Evolutionary conservation across 2,329 filamentous ascomycete genomes (phyloP).

Genomic region (Exophiala sideris): DNA sequence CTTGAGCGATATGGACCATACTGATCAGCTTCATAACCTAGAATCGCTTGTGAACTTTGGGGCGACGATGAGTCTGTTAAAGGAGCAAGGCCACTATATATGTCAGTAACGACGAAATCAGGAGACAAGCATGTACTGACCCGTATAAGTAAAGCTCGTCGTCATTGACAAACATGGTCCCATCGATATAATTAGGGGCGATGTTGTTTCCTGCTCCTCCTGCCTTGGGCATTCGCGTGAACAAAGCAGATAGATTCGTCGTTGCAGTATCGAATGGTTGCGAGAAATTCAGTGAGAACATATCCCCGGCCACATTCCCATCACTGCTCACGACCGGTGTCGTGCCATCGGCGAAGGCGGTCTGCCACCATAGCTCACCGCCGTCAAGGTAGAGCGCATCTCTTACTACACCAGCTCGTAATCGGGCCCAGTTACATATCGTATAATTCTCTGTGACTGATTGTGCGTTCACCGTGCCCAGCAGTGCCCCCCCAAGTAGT

Average conservation of each 20-base stretch:
- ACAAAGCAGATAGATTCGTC: slow-evolving; percentile 56
- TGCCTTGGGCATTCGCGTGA: slow-evolving; percentile 50
- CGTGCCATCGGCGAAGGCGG: slow-evolving; percentile 25
- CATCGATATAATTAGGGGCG: slow-evolving; percentile 54
- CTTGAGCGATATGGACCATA: slow-evolving; percentile 47
- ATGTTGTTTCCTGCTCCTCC: slow-evolving; percentile 43
- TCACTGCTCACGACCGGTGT: slow-evolving; percentile 24
- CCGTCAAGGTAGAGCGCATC: slow-evolving; percentile 27
- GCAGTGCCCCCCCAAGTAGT: slow-evolving; percentile 6
- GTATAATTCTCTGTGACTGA: slow-evolving; percentile 24
- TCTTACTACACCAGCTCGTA: slow-evolving; percentile 22
- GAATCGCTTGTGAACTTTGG: slow-evolving; percentile 37
- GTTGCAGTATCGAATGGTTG: slow-evolving; percentile 49
- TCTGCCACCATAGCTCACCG: slow-evolving; percentile 26
- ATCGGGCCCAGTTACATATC: slow-evolving; percentile 26
- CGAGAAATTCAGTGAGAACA: slow-evolving; percentile 60
- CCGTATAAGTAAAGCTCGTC: slow-evolving; percentile 62
- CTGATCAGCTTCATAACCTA: slow-evolving; percentile 53
- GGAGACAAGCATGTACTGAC: slow-evolving; percentile 3
- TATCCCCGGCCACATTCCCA: slow-evolving; percentile 40
- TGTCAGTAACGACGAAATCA: slow-evolving; percentile 1
- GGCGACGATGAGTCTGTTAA: slow-evolving; percentile 35
- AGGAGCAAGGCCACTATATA: slow-evolving; percentile 47
- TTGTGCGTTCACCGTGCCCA: neutral
- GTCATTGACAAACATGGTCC: slow-evolving; percentile 64